phyloP scores from a whole-genome alignment of 306 rosid genomes.

The Vigna unguiculata region DNA sequence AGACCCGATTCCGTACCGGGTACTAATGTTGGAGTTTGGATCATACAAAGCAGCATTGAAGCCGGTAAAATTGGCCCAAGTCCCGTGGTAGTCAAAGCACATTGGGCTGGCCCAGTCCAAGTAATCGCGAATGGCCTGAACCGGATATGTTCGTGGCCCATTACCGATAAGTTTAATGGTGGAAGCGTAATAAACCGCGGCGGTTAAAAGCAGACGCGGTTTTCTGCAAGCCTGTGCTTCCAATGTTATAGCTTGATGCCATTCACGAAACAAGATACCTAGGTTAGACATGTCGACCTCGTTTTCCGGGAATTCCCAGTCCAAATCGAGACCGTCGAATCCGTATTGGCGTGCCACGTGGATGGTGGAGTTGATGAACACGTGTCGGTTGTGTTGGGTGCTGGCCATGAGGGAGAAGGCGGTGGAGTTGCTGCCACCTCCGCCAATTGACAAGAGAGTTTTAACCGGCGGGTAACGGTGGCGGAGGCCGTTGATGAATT shows the following conservation, averaged over 20 bases:
- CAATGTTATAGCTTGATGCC: conserved; percentile 54
- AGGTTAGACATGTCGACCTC: conserved; percentile 72
- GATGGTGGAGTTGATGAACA: conserved; percentile 73
- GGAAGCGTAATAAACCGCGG: conserved; percentile 70
- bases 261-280: conserved; percentile 55
- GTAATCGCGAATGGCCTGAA: conserved; percentile 46
- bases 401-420: conserved; percentile 63
- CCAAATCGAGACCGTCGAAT: conserved; percentile 78
- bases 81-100: conserved; percentile 82
- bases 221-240: conserved; percentile 42
- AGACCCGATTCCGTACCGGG: conserved; percentile 59
- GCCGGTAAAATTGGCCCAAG: conserved; percentile 69
- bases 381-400: conserved; percentile 37
- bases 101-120: conserved; percentile 80
- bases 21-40: conserved; percentile 55
- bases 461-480: conserved; percentile 54
- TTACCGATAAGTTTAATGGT: conserved; percentile 42
- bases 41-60: conserved; percentile 60
- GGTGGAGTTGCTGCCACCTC: conserved; percentile 61
- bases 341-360: conserved; percentile 64
- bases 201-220: conserved; percentile 61
- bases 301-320: conserved; percentile 77
- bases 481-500: conserved; percentile 56
- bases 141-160: conserved; percentile 59
- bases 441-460: conserved; percentile 74